Base-by-base conservation (phyloP, 164 flowering plant genomes). In the Chloranthus sessilifolius region DNA sequence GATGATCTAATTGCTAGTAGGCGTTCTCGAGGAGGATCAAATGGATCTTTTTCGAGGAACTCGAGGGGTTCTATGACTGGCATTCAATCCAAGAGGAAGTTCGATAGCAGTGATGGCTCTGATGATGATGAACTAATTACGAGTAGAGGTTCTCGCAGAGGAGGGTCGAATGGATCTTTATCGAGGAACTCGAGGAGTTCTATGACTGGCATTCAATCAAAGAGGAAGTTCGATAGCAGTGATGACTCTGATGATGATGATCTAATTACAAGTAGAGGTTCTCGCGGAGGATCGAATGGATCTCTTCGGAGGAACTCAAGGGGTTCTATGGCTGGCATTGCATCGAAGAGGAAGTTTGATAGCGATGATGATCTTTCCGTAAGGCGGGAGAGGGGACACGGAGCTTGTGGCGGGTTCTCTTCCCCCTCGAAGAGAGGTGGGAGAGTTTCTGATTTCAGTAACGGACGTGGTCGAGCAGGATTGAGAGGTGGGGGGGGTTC, bases 401-500 rank as follows among this genome's bases (percentile, higher is more conserved):
- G 52, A 2, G 29, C 26, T 11, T 24, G 33, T 12, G 39, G 19
- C 6, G 52, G 52, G 6, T 30, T 17, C 17, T 48, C 52, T 31
- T 19, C 20, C 20, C 17, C 20, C 24, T 36, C 24, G 1, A 26
- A 52, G 23, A 40, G 43, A 23, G 12, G 39, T 17, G 39, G 38
- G 6, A 19, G 25, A 30, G 26, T 7, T 29, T 48, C 52, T 30
- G 36, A 11, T 48, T 19, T 21, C 37, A 31, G 26, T 24, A 2
- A 48, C 31, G 22, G 56, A 12, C 28, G 41, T 9, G n/a, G 48
- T 24, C 31, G 7, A 24, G 31, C 14, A n/a, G 31, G 48, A 8
- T 8, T 14, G 31, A 44, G 48, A 26, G 48, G 7, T 4, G 33
- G 46, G 27, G 27, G 30, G 33, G 48, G 17, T 10, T 26, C 31